A percentile compares a stretch with the other conserved stretches of the same genome.
These are phyloP conservation scores for Globisporangium radiosum DNA, from an alignment of 352 stramenopile genomes.

Conservation along the genomic window DNA sequence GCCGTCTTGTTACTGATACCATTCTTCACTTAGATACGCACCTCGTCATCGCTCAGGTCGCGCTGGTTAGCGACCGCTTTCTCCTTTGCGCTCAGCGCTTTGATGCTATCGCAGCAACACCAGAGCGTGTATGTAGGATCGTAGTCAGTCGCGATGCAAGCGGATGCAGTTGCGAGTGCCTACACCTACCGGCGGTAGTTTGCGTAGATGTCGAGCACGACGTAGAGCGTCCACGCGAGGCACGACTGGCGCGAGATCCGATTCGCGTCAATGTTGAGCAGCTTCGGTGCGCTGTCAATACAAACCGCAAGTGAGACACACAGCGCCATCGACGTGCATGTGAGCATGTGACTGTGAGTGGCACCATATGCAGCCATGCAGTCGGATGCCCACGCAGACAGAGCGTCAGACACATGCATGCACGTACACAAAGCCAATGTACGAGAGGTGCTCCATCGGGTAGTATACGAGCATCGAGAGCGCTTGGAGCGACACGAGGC, in stretches of 20 bases:
- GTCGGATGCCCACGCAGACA: too few species aligned
- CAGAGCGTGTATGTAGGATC: background rate
- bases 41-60: constrained; percentile 51
- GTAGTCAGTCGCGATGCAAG: background rate
- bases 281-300: constrained; percentile 48
- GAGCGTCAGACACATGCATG: too few species aligned
- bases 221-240: constrained; percentile 63
- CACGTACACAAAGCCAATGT: constrained; percentile 76
- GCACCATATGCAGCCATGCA: too few species aligned
- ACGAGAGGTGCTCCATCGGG: constrained; percentile 80
- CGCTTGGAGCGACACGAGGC: constrained; percentile 56
- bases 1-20: background rate
- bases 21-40: constrained; percentile 6
- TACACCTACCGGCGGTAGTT: constrained; percentile 57
- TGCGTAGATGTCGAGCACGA: constrained; percentile 73
- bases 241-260: constrained; percentile 66
- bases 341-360: too few species aligned
- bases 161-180: background rate
- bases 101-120: constrained; percentile 29
- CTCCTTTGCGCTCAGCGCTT: constrained; percentile 49
- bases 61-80: constrained; percentile 41
- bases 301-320: background rate
- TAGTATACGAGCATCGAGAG: constrained; percentile 85
- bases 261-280: constrained; percentile 69
- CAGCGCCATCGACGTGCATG: background rate